phyloP scores from a whole-genome alignment of 805 yeast genomes.

The Candida methanosorbosa region DNA sequence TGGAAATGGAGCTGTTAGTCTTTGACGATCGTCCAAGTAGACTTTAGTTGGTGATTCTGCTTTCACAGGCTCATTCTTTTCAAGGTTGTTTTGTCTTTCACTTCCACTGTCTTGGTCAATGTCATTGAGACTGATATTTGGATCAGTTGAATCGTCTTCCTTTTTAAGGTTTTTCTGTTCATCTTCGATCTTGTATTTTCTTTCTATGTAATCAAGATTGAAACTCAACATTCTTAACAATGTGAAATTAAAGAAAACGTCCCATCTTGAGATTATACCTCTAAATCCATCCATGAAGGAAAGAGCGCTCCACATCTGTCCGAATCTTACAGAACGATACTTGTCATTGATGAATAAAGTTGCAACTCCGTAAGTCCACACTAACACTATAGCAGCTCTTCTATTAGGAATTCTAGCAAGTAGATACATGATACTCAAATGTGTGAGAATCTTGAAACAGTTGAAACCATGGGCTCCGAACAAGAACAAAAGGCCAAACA shows the following conservation, averaged over 20 bases:
- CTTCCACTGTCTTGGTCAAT: conserved; percentile 7
- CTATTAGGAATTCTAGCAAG: conserved; percentile 34
- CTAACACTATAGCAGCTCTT: conserved; percentile 29
- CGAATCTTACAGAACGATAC: conserved; percentile 46
- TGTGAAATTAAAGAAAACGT: conserved; percentile 88
- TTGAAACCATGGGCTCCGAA: conserved; percentile 77
- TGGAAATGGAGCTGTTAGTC: conserved; percentile 58
- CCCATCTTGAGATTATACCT: conserved; percentile 90
- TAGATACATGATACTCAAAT: conserved; percentile 43
- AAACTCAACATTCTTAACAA: conserved; percentile 76
- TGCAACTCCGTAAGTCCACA: conserved; percentile 79
- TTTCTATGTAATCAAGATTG: conserved; percentile 64
- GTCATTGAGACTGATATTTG: conserved; percentile 4
- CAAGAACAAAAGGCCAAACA: conserved; percentile 62
- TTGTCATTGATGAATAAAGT: conserved; percentile 72
- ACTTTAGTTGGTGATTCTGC: conserved; percentile 8
- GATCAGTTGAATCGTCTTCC: background rate
- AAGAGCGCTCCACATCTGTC: conserved; percentile 30
- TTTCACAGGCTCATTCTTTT: background rate
- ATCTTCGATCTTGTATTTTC: conserved; percentile 10
- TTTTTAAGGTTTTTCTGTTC: conserved; percentile 1
- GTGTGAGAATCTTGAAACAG: conserved; percentile 48
- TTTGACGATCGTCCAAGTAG: conserved; percentile 46
- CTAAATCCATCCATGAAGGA: conserved; percentile 52
- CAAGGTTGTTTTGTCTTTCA: conserved; percentile 3